Conservation (phyloP, 495 filamentous ascomycete genomes). For the Hyphodiscus hymeniophilus region DNA sequence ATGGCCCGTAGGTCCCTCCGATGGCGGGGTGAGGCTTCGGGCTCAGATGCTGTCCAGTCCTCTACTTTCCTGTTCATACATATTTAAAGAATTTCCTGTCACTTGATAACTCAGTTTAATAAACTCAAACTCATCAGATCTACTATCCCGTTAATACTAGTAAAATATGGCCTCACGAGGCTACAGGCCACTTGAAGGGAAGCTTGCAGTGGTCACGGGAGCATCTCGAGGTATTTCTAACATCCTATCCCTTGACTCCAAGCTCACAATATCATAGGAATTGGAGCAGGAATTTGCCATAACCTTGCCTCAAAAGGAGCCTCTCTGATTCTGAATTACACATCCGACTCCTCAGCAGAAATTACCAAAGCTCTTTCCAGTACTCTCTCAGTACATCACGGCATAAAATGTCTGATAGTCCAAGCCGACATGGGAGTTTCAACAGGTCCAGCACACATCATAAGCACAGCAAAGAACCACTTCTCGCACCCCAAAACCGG, state of each 20-base stretch:
- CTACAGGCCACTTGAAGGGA: constrained; percentile 46
- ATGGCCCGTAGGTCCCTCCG: too few relatives aligned
- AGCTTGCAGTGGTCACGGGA: constrained; percentile 71
- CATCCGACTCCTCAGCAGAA: constrained; percentile 45
- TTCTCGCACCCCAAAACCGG: constrained; percentile 18
- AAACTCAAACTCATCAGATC: neutral
- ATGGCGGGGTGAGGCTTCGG: neutral
- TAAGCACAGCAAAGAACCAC: constrained; percentile 27
- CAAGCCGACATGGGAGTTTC: constrained; percentile 38
- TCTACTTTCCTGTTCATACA: neutral
- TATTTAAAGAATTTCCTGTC: neutral
- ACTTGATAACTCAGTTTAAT: neutral
- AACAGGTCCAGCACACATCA: constrained; percentile 29
- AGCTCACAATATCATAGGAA: constrained; percentile 45
- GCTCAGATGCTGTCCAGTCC: neutral
- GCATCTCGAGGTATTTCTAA: constrained; percentile 54
- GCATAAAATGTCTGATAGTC: constrained; percentile 28
- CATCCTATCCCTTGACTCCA: neutral
- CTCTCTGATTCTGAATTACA: constrained; percentile 63
- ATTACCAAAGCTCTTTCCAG: constrained; percentile 34
- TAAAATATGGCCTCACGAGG: too few relatives aligned
- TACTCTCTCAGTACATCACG: constrained; percentile 23
- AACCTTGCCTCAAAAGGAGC: constrained; percentile 72
- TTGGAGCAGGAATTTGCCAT: constrained; percentile 73
- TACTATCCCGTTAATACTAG: constrained; percentile 7